Percentiles rank a stretch among this genome's conserved stretches.
These are phyloP conservation scores for Biscogniauxia marginata DNA, from an alignment of 2,329 filamentous ascomycete species.

Conservation along the genomic window DNA sequence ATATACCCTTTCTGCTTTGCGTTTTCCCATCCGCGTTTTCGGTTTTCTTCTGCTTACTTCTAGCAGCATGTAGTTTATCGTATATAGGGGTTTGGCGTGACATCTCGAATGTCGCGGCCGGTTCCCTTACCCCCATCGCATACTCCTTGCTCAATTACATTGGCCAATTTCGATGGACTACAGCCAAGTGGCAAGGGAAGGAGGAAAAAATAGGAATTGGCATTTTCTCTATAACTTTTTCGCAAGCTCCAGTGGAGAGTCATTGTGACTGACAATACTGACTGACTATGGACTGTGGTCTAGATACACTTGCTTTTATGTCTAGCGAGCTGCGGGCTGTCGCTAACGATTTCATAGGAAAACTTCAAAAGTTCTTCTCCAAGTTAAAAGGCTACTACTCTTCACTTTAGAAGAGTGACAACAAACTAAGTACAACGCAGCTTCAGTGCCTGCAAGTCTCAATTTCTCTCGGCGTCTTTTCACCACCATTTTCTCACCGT, in stretches of 20 bases:
- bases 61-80: constrained; percentile 25
- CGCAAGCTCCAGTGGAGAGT: constrained; percentile 8
- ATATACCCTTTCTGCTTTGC: constrained; percentile 24
- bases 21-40: background rate
- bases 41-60: constrained; percentile 6
- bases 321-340: background rate
- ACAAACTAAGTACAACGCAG: background rate
- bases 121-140: constrained; percentile 2
- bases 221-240: constrained; percentile 6
- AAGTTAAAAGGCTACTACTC: background rate
- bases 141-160: constrained; percentile 22
- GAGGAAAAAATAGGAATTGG: constrained; percentile 15
- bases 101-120: constrained; percentile 8
- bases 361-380: too few species aligned
- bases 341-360: background rate
- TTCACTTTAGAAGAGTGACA: background rate
- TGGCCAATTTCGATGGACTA: constrained; percentile 12
- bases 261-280: background rate
- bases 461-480: constrained; percentile 7
- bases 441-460: background rate
- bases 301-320: background rate
- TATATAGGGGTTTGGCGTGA: constrained; percentile 11
- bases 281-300: background rate
- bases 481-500: constrained; percentile 31
- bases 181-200: constrained; percentile 31